A percentile compares a stretch with the other conserved stretches of the same genome.
phyloP scores from a whole-genome alignment of 2,329 filamentous ascomycete genomes.

The Fusarium transvaalense region DNA sequence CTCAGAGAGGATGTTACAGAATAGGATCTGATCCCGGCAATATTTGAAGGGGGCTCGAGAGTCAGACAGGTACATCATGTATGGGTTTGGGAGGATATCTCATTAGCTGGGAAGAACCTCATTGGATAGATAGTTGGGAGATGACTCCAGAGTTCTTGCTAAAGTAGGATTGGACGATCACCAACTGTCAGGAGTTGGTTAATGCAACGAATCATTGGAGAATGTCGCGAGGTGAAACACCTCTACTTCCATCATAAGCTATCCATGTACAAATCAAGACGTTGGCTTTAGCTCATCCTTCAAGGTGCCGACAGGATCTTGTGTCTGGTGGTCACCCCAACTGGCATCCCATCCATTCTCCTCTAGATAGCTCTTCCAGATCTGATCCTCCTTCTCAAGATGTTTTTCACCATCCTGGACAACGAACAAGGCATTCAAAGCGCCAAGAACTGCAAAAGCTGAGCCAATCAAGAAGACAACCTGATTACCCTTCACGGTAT shows the following conservation, averaged over 20 bases:
- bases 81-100: too few species aligned
- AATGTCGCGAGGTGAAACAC: too few species aligned
- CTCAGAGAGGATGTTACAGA: neutral
- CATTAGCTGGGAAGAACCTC: neutral
- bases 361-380: slow-evolving; percentile 1
- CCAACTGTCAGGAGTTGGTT: too few species aligned
- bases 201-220: too few species aligned
- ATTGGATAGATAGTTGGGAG: too few species aligned
- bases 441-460: neutral
- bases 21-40: neutral
- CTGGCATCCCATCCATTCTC: slow-evolving; percentile 2
- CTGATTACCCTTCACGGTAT: slow-evolving; percentile 8
- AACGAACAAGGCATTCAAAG: slow-evolving; percentile 10
- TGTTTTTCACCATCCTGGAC: slow-evolving; percentile 6
- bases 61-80: neutral
- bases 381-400: slow-evolving; percentile 10
- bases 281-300: too few species aligned
- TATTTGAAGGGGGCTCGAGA: neutral
- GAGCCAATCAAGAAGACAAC: slow-evolving; percentile 4
- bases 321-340: slow-evolving; percentile 8
- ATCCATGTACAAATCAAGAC: too few species aligned
- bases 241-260: too few species aligned
- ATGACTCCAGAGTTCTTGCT: too few species aligned
- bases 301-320: too few species aligned
- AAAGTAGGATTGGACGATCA: too few species aligned